phyloP scores from a whole-genome alignment of 2,329 filamentous ascomycete species.

The Cercospora berteroae region DNA sequence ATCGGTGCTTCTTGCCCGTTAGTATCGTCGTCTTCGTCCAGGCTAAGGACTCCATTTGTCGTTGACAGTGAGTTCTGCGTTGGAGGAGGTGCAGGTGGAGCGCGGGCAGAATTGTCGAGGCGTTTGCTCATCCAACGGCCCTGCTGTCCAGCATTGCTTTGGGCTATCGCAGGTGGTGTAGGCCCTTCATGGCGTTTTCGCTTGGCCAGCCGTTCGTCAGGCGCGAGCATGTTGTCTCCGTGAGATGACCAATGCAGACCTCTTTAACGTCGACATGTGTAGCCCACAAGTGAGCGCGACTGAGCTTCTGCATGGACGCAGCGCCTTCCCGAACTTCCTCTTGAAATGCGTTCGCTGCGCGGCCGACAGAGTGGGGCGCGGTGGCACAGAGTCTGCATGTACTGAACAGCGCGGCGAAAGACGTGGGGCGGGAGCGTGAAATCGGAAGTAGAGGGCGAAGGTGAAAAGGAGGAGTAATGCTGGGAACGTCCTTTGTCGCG shows the following conservation, averaged over 20 bases:
- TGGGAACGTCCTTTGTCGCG: not conserved
- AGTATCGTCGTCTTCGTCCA: not conserved
- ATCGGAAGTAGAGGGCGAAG: not conserved
- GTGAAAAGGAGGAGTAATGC: not conserved
- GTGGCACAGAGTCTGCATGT: not conserved
- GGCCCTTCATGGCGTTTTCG: constrained; percentile 12
- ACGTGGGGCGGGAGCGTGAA: not conserved
- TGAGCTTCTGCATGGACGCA: not conserved
- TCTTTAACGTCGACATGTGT: not conserved
- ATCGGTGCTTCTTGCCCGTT: not conserved
- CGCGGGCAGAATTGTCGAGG: not conserved
- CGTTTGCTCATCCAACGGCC: constrained; percentile 26
- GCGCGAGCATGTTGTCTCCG: not conserved
- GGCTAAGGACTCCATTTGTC: not conserved
- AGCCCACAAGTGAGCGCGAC: not conserved
- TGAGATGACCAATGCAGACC: too few species aligned
- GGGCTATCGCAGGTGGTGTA: constrained; percentile 14
- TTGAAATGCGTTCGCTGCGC: not conserved
- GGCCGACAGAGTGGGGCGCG: not conserved
- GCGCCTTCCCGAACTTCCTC: not conserved
- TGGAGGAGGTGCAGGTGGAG: not conserved
- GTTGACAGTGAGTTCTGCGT: not conserved
- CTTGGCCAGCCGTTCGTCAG: constrained; percentile 17
- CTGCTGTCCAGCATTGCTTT: constrained; percentile 23
- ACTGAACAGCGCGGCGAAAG: not conserved